Conservation (phyloP, 2,329 filamentous ascomycete genomes). For the Didymella pinodella region DNA sequence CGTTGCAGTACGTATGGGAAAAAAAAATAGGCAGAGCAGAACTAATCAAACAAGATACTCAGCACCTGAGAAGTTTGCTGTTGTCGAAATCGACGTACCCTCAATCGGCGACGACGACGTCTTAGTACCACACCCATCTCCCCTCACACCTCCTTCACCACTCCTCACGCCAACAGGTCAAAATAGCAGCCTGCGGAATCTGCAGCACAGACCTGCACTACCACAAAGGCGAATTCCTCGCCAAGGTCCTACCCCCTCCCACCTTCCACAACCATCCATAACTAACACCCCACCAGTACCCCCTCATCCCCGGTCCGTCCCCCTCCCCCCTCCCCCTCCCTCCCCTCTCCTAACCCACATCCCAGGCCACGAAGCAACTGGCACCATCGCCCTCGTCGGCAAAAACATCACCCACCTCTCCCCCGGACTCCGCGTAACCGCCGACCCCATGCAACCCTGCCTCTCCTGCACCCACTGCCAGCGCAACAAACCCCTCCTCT, state of each 20-base stretch:
- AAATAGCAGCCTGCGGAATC: constrained; percentile 36
- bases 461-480: constrained; percentile 78
- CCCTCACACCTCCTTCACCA: no score
- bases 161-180: constrained; percentile 26
- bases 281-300: constrained; percentile 23
- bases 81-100: constrained; percentile 31
- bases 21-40: not conserved
- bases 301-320: constrained; percentile 31
- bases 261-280: no score
- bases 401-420: constrained; percentile 67
- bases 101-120: constrained; percentile 33
- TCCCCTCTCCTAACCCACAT: not conserved
- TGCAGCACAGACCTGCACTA: constrained; percentile 39
- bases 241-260: constrained; percentile 18
- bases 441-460: constrained; percentile 72
- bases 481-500: constrained; percentile 71
- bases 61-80: constrained; percentile 29
- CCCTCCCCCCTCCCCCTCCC: not conserved
- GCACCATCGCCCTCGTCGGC: constrained; percentile 67
- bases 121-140: constrained; percentile 20
- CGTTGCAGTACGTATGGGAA: constrained; percentile 27
- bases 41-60: constrained; percentile 30
- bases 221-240: constrained; percentile 38
- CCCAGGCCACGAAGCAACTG: constrained; percentile 72
- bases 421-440: constrained; percentile 68